Base-by-base conservation (phyloP, 345 rosid genomes). In the Gossypium raimondii region DNA sequence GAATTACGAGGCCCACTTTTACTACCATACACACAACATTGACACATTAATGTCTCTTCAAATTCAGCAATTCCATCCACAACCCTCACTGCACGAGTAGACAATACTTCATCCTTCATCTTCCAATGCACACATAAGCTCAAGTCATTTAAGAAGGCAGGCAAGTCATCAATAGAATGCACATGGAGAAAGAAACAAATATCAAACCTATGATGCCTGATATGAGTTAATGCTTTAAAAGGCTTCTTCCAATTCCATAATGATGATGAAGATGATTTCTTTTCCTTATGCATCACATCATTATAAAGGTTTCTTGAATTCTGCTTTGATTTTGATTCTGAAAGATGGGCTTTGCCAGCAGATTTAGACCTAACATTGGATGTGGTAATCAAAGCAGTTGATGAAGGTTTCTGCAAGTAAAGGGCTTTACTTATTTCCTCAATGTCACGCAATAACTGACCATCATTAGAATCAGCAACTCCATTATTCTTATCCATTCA, bases 171-270 rank as follows among this genome's bases (percentile, higher is more conserved):
- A 20, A 94, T 84, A 0, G 94, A 89, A 79, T 90, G 97, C 77
- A 87, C 94, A 56, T 90, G 92, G 78, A 92, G 85, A 76, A 76
- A 85, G 83, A 92, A 93, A 79, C 83, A 89, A 73, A 91, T 75
- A 76, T 85, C 82, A 74, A 87, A 89, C 79, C 84, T 83, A 48
- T 84, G 86, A 67, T 75, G 77, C 74, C 90, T 69, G 51, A 89
- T 81, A 82, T 89, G 90, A 55, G 89, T 79, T 75, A 93, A 81
- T n/a, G 92, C 93, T 80, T 89, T 90, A 65, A 90, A 78, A 13
- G 97, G 89, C 41, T 87, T 93, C 93, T 90, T 93, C 96, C 96
- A 93, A 64, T 81, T 88, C 94, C 96, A 86, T 4, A 74, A 16
- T 2, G 85, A 84, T 2, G 79, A 82, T 2, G 85, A 85, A 1